A percentile compares a stretch with the other conserved stretches of the same genome.
phyloP scores from a whole-genome alignment of 305 asterid species.

The Fraxinus ornus region DNA sequence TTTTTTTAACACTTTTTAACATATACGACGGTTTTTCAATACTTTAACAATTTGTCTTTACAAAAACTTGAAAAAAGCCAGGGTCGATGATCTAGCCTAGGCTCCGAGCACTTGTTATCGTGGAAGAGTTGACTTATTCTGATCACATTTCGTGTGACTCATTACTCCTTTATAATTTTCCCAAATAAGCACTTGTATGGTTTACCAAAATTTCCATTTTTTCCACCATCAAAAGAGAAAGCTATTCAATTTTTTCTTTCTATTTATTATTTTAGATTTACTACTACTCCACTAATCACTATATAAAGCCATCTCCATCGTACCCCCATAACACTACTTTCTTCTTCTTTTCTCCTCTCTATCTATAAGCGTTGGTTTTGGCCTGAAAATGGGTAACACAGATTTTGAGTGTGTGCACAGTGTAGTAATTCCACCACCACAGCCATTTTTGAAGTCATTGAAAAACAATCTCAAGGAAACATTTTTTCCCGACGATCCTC shows the following conservation, averaged over 20 bases:
- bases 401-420: constrained; percentile 27
- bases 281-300: not conserved
- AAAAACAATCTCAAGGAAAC: constrained; percentile 73
- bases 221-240: not conserved
- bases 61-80: too few relatives aligned
- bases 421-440: constrained; percentile 77
- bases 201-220: not conserved
- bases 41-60: too few relatives aligned
- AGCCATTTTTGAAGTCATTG: constrained; percentile 57
- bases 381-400: not conserved
- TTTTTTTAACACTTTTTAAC: too few relatives aligned
- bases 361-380: not conserved
- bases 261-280: not conserved
- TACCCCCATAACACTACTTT: not conserved
- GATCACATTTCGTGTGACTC: too few relatives aligned
- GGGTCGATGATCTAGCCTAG: too few relatives aligned
- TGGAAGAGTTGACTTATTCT: too few relatives aligned
- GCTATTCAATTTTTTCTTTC: not conserved
- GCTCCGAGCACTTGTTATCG: too few relatives aligned
- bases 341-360: not conserved
- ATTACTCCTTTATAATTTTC: too few relatives aligned
- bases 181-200: not conserved
- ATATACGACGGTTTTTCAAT: too few relatives aligned
- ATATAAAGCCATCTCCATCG: not conserved
- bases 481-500: constrained; percentile 90